These are phyloP conservation scores for Lachnellula occidentalis DNA, from an alignment of 2,329 filamentous ascomycete genomes.

Conservation along the genomic window DNA sequence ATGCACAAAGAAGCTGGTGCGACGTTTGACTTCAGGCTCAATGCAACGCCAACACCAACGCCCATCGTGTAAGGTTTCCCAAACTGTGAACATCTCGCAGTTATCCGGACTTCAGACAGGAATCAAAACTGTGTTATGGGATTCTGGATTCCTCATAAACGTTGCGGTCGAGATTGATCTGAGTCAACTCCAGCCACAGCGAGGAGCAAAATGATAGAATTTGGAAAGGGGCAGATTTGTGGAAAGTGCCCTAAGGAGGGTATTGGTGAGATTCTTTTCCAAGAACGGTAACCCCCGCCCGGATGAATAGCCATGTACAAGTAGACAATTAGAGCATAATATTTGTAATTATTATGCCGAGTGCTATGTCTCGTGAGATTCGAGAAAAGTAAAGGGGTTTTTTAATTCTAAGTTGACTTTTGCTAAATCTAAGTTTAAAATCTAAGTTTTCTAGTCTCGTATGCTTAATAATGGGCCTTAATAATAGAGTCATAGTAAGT, in stretches of 20 bases:
- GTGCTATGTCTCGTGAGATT: no score
- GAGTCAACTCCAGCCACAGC: background rate
- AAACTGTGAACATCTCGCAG: background rate
- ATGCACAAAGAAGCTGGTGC: background rate
- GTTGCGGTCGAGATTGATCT: background rate
- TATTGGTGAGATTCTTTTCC: background rate
- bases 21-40: background rate
- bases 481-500: no score
- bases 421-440: no score
- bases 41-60: background rate
- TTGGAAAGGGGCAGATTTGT: background rate
- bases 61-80: background rate
- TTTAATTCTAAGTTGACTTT: no score
- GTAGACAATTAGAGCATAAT: background rate
- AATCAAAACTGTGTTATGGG: background rate
- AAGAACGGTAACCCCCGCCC: background rate
- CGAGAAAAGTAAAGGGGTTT: no score
- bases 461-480: no score
- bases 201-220: background rate
- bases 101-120: background rate
- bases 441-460: no score
- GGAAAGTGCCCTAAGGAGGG: no score
- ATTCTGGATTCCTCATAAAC: background rate
- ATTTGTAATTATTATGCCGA: no score
- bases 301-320: background rate